Conservation (phyloP, 2,329 filamentous ascomycete genomes). For the Daldinia eschscholtzii region DNA sequence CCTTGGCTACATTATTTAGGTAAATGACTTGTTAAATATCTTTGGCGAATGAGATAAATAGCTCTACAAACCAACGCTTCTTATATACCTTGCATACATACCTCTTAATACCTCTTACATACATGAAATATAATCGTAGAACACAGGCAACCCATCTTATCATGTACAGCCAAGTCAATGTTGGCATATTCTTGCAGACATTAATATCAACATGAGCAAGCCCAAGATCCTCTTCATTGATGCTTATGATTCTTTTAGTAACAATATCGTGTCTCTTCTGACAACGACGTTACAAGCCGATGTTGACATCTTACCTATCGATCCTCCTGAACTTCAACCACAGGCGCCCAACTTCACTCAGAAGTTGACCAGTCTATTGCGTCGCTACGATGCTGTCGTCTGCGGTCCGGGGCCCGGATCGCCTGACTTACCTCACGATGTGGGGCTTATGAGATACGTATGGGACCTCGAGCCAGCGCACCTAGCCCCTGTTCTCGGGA, state of each 20-base stretch:
- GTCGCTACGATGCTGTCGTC: conserved; percentile 83
- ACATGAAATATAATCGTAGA: conserved; percentile 1
- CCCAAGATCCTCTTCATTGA: conserved; percentile 86
- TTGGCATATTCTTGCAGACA: conserved; percentile 21
- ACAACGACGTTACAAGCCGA: conserved; percentile 75
- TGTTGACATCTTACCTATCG: conserved; percentile 80
- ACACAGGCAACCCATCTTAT: conserved; percentile 10
- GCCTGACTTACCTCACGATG: conserved; percentile 77
- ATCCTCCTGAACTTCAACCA: conserved; percentile 66
- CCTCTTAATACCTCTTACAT: conserved; percentile 2
- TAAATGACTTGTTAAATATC: not conserved
- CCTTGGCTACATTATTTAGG: not conserved
- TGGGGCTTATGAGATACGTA: conserved; percentile 83
- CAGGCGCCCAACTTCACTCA: conserved; percentile 57
- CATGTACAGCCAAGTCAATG: conserved; percentile 32
- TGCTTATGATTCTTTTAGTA: conserved; percentile 96
- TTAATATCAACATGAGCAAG: conserved; percentile 51
- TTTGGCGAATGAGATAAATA: conserved; percentile 30
- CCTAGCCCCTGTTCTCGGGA: conserved; percentile 82
- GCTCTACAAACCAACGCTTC: conserved; percentile 18
- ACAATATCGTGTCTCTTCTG: conserved; percentile 90
- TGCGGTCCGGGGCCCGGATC: conserved; percentile 92
- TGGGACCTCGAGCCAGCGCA: conserved; percentile 74
- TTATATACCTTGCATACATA: not conserved
- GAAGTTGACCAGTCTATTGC: conserved; percentile 64